Evolutionary conservation across 257 asterid genomes (phyloP).

Genomic region (Solanum infundibuliforme): DNA sequence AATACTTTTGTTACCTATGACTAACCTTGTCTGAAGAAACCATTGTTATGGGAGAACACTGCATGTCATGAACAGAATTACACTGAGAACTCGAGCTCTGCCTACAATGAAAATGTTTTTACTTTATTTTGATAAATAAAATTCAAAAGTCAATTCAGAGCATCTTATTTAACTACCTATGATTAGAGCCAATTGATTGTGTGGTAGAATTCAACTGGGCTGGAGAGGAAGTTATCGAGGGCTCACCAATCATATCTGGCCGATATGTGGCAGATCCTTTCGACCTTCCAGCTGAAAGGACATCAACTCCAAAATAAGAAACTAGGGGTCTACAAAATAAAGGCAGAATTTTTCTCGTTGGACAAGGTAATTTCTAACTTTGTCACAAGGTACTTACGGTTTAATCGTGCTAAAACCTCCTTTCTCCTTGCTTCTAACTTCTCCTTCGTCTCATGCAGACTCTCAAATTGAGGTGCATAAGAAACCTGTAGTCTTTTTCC

Average conservation of each 20-base stretch:
- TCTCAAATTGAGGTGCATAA: slow-evolving; percentile 68
- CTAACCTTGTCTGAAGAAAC: slow-evolving; percentile 51
- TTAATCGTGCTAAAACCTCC: slow-evolving; percentile 62
- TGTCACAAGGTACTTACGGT: slow-evolving; percentile 32
- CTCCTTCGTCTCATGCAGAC: slow-evolving; percentile 54
- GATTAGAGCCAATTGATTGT: slow-evolving; percentile 13
- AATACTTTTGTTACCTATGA: background rate
- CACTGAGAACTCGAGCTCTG: slow-evolving; percentile 10
- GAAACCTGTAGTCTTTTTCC: slow-evolving; percentile 66
- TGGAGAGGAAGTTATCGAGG: slow-evolving; percentile 11
- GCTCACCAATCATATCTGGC: background rate
- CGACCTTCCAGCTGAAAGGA: slow-evolving; percentile 39
- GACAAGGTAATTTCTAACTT: background rate
- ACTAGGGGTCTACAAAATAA: background rate
- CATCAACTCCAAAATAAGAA: background rate
- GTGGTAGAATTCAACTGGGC: slow-evolving; percentile 6
- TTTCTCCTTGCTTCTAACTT: slow-evolving; percentile 78
- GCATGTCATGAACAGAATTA: slow-evolving; percentile 5
- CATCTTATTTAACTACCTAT: slow-evolving; percentile 20
- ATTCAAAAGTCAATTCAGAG: background rate
- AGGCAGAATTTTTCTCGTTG: background rate
- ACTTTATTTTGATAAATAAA: background rate
- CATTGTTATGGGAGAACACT: slow-evolving; percentile 14
- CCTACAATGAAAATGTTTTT: slow-evolving; percentile 10
- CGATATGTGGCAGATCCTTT: slow-evolving; percentile 26